Evolutionary conservation across 306 rosid species (phyloP).

Genomic region (Citrullus amarus): DNA sequence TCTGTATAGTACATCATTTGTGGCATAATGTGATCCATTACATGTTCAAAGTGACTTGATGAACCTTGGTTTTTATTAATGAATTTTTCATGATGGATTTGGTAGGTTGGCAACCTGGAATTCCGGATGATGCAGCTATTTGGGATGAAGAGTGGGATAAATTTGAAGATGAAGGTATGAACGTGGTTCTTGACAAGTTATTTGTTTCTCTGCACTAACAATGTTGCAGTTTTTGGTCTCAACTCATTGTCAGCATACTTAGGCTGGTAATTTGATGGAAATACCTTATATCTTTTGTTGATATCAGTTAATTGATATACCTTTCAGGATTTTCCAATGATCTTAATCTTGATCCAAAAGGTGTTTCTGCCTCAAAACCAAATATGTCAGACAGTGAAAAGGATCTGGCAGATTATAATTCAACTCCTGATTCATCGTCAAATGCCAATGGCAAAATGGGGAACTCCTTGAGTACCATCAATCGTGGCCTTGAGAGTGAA

Average conservation of each 20-base stretch:
- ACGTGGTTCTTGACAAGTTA: background rate
- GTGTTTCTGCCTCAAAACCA: constrained; percentile 21
- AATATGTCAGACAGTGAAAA: constrained; percentile 30
- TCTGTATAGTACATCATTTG: background rate
- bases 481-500: constrained; percentile 45
- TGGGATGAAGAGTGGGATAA: constrained; percentile 99
- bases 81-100: constrained; percentile 18
- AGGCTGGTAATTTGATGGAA: constrained; percentile 13
- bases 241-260: background rate
- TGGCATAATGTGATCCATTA: background rate
- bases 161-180: constrained; percentile 86
- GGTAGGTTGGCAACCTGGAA: constrained; percentile 92
- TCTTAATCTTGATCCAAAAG: constrained; percentile 36
- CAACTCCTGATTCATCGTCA: constrained; percentile 35
- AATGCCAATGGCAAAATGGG: constrained; percentile 38
- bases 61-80: constrained; percentile 19
- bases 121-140: constrained; percentile 58
- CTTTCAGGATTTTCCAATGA: constrained; percentile 77
- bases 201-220: background rate
- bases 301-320: background rate
- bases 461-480: constrained; percentile 23
- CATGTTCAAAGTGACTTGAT: background rate
- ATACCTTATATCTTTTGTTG: background rate
- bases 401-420: constrained; percentile 34
- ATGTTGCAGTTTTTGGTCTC: background rate